Percentiles rank a stretch among this genome's conserved stretches.
Evolutionary conservation across 2,329 filamentous ascomycete genomes (phyloP).

Genomic region (Polychaeton citri): DNA sequence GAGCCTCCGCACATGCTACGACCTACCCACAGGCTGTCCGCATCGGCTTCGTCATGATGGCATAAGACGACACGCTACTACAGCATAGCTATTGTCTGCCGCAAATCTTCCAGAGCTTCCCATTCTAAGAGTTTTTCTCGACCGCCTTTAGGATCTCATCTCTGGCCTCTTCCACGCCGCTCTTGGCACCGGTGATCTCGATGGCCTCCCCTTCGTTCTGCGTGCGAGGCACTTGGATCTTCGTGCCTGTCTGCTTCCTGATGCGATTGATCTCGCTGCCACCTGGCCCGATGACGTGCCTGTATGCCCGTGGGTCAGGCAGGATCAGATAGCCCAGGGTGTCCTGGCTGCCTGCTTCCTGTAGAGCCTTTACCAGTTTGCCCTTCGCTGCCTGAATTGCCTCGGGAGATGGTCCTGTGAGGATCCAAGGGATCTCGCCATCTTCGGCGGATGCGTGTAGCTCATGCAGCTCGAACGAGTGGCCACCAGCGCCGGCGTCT

Average conservation of each 20-base stretch:
- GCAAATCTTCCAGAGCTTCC: neutral
- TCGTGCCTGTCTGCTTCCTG: slow-evolving; percentile 81
- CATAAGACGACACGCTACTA: no score
- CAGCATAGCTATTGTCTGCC: no score
- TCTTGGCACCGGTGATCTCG: slow-evolving; percentile 67
- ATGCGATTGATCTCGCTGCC: slow-evolving; percentile 89
- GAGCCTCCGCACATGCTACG: no score
- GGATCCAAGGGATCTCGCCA: slow-evolving; percentile 67
- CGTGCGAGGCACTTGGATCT: slow-evolving; percentile 76
- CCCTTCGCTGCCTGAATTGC: slow-evolving; percentile 71
- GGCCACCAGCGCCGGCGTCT: slow-evolving; percentile 43
- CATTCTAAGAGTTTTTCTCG: slow-evolving; percentile 20
- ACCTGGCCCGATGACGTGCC: slow-evolving; percentile 76
- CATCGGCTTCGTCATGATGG: no score
- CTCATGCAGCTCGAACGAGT: slow-evolving; percentile 77
- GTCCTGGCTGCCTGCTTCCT: slow-evolving; percentile 54
- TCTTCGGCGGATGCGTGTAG: slow-evolving; percentile 55
- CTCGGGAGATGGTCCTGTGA: slow-evolving; percentile 59
- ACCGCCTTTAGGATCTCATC: slow-evolving; percentile 81
- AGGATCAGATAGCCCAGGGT: slow-evolving; percentile 79
- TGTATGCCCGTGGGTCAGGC: slow-evolving; percentile 78
- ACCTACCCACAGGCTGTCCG: no score
- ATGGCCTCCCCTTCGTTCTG: slow-evolving; percentile 69
- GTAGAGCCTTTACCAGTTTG: slow-evolving; percentile 58
- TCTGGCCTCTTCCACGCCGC: slow-evolving; percentile 75